Evolutionary conservation across 75 land plant genomes (phyloP).

Genomic region (Pinus albicaulis): DNA sequence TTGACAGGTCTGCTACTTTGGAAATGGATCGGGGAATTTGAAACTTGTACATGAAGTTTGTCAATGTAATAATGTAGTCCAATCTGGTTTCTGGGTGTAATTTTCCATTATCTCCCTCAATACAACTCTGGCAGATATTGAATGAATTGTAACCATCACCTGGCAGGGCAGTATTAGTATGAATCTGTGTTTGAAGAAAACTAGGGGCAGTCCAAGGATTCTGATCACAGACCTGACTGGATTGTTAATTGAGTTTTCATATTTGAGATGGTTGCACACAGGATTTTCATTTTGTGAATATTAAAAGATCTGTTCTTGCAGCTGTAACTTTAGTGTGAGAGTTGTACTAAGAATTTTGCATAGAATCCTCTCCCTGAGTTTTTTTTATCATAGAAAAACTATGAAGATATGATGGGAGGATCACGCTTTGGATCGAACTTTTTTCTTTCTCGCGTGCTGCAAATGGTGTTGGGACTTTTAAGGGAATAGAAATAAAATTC

Average conservation of each 20-base stretch:
- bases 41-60: neutral
- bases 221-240: neutral
- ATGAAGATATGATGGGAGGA: too few relatives aligned
- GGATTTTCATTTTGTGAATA: too few relatives aligned
- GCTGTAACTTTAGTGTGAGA: too few relatives aligned
- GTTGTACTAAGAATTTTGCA: too few relatives aligned
- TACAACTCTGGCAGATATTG: neutral
- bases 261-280: too few relatives aligned
- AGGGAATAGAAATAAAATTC: too few relatives aligned
- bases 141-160: neutral
- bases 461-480: too few relatives aligned
- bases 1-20: neutral
- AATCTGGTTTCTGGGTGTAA: neutral
- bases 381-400: too few relatives aligned
- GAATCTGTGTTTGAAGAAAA: neutral
- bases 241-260: neutral
- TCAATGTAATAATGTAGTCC: neutral
- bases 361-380: too few relatives aligned
- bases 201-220: neutral
- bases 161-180: neutral
- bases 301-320: too few relatives aligned
- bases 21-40: conserved; percentile 3
- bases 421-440: too few relatives aligned
- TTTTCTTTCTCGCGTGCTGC: too few relatives aligned
- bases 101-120: neutral